A percentile compares a stretch with the other conserved stretches of the same genome.
Conservation (phyloP, 371 early-diverging fungal species). For the Mortierella sp. region DNA sequence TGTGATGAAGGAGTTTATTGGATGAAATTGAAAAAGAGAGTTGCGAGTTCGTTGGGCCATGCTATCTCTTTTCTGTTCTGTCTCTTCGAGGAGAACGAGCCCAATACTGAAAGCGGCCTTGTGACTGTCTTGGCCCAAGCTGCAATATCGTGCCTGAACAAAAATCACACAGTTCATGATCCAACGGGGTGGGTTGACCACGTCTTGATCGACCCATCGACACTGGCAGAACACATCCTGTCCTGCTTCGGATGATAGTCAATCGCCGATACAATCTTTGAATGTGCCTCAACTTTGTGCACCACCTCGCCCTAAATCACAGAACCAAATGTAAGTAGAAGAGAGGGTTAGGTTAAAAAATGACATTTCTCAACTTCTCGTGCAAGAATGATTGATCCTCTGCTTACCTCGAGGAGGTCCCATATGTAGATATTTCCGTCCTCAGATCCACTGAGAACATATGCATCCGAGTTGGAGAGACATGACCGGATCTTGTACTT, state of each 20-base stretch:
- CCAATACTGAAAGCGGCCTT: not conserved
- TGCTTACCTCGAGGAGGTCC: slow-evolving; percentile 80
- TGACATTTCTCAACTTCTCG: no score
- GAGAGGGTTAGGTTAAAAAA: no score
- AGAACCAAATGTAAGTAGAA: not conserved
- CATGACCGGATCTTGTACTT: slow-evolving; percentile 81
- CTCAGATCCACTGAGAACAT: slow-evolving; percentile 92
- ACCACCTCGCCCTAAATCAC: slow-evolving; percentile 61
- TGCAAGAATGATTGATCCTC: not conserved
- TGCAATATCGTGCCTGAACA: not conserved
- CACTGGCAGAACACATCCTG: slow-evolving; percentile 64
- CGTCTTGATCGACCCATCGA: slow-evolving; percentile 65
- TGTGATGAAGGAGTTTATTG: not conserved
- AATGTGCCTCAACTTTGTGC: slow-evolving; percentile 62
- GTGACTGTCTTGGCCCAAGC: slow-evolving; percentile 11
- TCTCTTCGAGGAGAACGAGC: not conserved
- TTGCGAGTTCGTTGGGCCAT: not conserved
- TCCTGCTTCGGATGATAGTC: slow-evolving; percentile 67
- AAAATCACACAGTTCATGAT: not conserved
- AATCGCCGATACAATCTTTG: slow-evolving; percentile 66
- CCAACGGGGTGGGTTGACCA: slow-evolving; percentile 36
- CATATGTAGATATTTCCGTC: slow-evolving; percentile 90
- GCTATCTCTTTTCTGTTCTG: not conserved
- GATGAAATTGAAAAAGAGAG: not conserved
- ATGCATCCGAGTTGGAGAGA: slow-evolving; percentile 78